Base-by-base conservation (phyloP, 192 early-diverging fungal genomes). In the Coemansia sp. region DNA sequence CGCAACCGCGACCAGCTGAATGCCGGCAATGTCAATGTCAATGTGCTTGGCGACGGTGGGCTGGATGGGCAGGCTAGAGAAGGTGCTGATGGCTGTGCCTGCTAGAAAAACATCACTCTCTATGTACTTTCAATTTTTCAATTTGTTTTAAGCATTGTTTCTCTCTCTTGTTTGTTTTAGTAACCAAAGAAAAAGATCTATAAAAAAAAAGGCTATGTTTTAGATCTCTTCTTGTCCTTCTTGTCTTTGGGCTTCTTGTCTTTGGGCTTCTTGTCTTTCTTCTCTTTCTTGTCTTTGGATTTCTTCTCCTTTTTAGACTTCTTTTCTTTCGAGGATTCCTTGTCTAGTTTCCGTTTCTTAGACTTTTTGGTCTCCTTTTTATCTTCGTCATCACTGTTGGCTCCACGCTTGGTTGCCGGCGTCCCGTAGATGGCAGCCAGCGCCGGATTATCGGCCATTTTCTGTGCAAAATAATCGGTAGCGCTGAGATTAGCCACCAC, bases 391-490 rank as follows among this genome's bases (percentile, higher is more conserved):
- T 28, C 51, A 11, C 30, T 40, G 17, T 15, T 21, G 9, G 41
- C 11, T 14, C 40, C 46, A 26, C 11, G 46, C 39, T 40, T 30
- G 3, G 23, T 21, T 10, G 55, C 37, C 36, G 26, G 26, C 4
- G 36, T 49, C 11, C 66, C 69, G 17, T 76, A 66, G 32, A 71
- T 62, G 1, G 75, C 64, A 14, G 64, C 68, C 14, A 71, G 42
- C 15, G 56, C 65, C 36, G 75, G 75, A 37, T 78, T 71, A 0
- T 60, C 56, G 0, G 55, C 49, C 46, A 71, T 56, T 41, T 78
- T 78, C 9, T 60, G 38, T 0, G 75, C 75, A 63, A 78, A 78
- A 40, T 78, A 78, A 12, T 78, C 75, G 15, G 52, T 21, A n/a
- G 67, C 55, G 17, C 60, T 68, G 11, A 78, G 51, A 17, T 51